Evolutionary conservation across 768 basidiomycete species (phyloP), one percentile per base, ranked within the genome.

Genomic region (Leccinum subgranulosum): DNA sequence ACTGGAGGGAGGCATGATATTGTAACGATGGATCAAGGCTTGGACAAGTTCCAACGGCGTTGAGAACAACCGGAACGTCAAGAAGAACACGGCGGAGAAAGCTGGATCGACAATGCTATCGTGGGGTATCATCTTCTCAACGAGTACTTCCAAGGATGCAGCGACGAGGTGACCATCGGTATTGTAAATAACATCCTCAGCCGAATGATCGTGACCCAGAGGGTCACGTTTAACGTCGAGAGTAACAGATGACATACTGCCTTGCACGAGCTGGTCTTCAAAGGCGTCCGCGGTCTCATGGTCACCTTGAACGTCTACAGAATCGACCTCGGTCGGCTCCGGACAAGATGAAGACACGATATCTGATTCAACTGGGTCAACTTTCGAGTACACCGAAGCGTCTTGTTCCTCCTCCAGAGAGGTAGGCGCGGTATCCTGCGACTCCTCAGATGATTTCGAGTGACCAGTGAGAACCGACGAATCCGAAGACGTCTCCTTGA

Each of bases 51-150:
- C 86, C 7, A 74, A 53, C 2, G 97, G 90, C 0, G 88, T 83
- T 2, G 90, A 84, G 75, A 97, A 98, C 55, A 98, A 75, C 29
- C 96, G 85, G 80, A 98, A 99, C 0, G 95, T 98, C 65, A 95
- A 79, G 79, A 95, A 95, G 77, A 99, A 98, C 29, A 94, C 88
- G 5, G 87, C 84, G 14, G 88, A 82, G 71, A 98, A 95, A 0
- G 86, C 84, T 17, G 90, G 79, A 66, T 98, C 95, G 54, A 94
- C 92, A 46, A 94, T 83, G 57, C 86, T 87, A 67, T 94, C 93
- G 68, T 97, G 92, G 5, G 95, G 94, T 19, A 96, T 96, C 87
- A 98, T 90, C 75, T 93, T 94, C 75, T 96, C 94, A n/a, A 98
- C 88, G 45, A 99, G 78, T 1, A 88, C 94, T 17, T 81, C 81